A percentile compares a stretch with the other conserved stretches of the same genome.
Evolutionary conservation across 768 basidiomycete genomes (phyloP).

Genomic region (Mrakia hoshinonis): DNA sequence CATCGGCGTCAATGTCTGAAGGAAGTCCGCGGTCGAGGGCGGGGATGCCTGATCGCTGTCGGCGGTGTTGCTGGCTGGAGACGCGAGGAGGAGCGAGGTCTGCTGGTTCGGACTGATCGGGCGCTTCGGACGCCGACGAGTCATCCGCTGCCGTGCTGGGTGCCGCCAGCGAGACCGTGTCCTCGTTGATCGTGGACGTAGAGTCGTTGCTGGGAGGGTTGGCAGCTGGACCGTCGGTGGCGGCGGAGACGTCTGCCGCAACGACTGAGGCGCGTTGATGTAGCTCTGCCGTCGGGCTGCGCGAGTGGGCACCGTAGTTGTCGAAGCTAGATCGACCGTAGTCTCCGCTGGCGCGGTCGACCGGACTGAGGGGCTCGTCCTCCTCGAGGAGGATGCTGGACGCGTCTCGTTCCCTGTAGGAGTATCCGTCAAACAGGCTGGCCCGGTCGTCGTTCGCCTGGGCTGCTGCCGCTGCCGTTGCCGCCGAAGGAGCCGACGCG

Average conservation of each 20-base stretch:
- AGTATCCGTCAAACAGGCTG: slow-evolving; percentile 89
- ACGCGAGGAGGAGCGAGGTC: neutral
- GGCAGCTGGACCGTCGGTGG: too few relatives aligned
- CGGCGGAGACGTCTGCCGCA: neutral
- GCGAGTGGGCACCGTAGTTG: neutral
- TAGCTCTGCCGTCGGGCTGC: neutral
- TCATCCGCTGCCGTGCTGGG: slow-evolving; percentile 1
- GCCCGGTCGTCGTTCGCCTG: slow-evolving; percentile 47
- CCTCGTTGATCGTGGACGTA: slow-evolving; percentile 16
- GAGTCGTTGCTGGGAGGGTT: slow-evolving; percentile 3
- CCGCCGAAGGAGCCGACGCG: slow-evolving; percentile 32
- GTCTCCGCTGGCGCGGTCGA: slow-evolving; percentile 12
- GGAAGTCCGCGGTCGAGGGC: slow-evolving; percentile 66
- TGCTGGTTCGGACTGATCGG: neutral
- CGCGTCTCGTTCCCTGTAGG: slow-evolving; percentile 70
- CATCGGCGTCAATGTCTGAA: slow-evolving; percentile 46
- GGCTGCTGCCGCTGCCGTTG: slow-evolving; percentile 44
- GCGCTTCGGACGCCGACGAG: slow-evolving; percentile 4
- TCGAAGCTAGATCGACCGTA: slow-evolving; percentile 8
- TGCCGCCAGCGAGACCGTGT: neutral
- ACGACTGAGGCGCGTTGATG: neutral
- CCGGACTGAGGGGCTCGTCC: slow-evolving; percentile 42
- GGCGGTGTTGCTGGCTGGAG: slow-evolving; percentile 36
- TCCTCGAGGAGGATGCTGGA: slow-evolving; percentile 58
- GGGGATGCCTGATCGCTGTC: slow-evolving; percentile 74